Conservation (phyloP, 2,329 filamentous ascomycete species). For the Aspergillus melleus region DNA sequence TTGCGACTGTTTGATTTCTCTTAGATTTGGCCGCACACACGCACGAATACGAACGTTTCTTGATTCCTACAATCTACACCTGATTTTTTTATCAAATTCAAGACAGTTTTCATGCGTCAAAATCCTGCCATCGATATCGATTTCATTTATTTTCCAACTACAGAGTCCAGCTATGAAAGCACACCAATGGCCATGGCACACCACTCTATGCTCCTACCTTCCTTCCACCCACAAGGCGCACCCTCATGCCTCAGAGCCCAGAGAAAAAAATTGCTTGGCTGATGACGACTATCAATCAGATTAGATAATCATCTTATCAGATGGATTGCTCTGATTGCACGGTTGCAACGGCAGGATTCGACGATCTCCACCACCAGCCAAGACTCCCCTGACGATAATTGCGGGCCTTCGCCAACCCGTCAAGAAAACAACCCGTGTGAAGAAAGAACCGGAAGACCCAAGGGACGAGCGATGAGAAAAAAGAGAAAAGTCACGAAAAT, state of each 20-base stretch:
- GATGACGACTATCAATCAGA: slow-evolving; percentile 24
- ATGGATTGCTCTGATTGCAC: slow-evolving; percentile 12
- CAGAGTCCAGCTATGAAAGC: too few relatives aligned
- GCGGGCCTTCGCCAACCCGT: neutral
- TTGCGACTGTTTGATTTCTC: neutral
- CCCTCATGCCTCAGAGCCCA: neutral
- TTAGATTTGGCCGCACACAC: neutral
- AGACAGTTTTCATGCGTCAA: neutral
- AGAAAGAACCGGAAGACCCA: neutral
- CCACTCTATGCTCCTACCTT: neutral
- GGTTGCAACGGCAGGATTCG: neutral
- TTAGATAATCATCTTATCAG: slow-evolving; percentile 34
- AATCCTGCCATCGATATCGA: neutral
- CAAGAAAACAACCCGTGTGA: neutral
- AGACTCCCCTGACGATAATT: neutral
- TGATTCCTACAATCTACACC: neutral
- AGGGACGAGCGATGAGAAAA: neutral
- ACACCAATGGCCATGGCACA: neutral
- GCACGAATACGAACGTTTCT: neutral
- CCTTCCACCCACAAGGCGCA: neutral
- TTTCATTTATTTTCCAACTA: neutral
- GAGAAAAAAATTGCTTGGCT: neutral
- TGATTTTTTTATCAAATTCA: too few relatives aligned
- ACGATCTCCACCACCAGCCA: neutral
- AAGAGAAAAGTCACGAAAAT: neutral